Evolutionary conservation across 805 yeast species (phyloP), one percentile per base, ranked within the genome.

Genomic region (Candida anglica): DNA sequence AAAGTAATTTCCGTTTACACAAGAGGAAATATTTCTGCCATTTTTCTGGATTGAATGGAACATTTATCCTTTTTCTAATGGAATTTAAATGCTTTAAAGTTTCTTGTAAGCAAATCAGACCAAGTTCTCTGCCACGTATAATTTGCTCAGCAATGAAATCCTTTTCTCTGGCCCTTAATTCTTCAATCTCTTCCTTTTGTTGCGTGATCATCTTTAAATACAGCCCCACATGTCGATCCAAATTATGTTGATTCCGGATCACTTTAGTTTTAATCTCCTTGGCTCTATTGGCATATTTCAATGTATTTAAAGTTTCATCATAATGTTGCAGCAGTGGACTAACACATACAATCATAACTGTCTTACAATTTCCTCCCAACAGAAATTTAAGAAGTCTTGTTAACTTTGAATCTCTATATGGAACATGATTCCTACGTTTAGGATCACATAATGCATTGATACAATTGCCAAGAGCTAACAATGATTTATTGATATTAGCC

Each of bases 261-360:
- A 85, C 65, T 45, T 85, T 86, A 0, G 96, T 89, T 52, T 85
- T 85, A 46, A 89, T 89, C 44, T 83, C 88, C 52, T 88, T 88
- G 11, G 96, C 97, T 27, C 96, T 66, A 52, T 87, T 79, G 0
- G 97, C 97, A 56, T 89, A 91, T 53, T 86, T 86, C 40, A 91
- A 70, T 0, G 97, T 86, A 54, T 91, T 91, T 33, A 86, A 65
- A 1, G 98, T 89, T 52, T 91, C 98, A 51, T 91, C 98, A 55
- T 87, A 88, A 56, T 91, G 97, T 28, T 68, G 71, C 19, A 85
- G 75, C 39, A 88, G 83, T 0, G 97, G 97, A 3, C 94, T 81
- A 3, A 91, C 75, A 58, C 98, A 91, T 2, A 88, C 97, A 44
- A 91, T 86, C 98, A 91, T 91, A 4, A 87, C 89, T 0, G 98